These are phyloP conservation scores for Cryptosporidium canis DNA, from an alignment of 169 alveolate species.

Conservation along the genomic window DNA sequence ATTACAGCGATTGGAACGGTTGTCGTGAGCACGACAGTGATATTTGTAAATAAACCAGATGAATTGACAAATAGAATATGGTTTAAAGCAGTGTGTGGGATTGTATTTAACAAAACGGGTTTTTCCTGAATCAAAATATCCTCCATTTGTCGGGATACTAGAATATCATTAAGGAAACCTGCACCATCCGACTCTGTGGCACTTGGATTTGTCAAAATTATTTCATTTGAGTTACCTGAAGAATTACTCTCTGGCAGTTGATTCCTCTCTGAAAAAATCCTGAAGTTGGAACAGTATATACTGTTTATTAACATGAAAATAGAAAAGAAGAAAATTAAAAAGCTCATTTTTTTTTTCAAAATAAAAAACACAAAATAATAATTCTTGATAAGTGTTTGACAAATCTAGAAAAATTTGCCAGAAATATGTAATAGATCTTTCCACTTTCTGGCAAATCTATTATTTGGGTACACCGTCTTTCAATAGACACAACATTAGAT, in stretches of 20 bases:
- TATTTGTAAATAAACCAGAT: slow-evolving; percentile 33
- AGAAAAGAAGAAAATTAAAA: not conserved
- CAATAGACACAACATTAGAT: too few relatives aligned
- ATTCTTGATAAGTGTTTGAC: not conserved
- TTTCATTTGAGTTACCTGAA: not conserved
- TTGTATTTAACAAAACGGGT: slow-evolving; percentile 46
- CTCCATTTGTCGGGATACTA: not conserved
- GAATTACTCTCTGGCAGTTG: not conserved
- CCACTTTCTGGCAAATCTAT: not conserved
- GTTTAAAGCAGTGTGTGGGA: slow-evolving; percentile 30
- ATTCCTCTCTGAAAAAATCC: slow-evolving; percentile 6
- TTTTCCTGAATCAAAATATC: slow-evolving; percentile 31
- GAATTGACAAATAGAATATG: slow-evolving; percentile 36
- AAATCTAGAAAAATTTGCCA: not conserved
- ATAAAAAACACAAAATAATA: not conserved
- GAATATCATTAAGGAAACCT: not conserved
- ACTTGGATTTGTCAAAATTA: not conserved
- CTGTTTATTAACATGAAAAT: not conserved
- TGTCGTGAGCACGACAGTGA: slow-evolving; percentile 45
- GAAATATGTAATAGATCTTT: too few relatives aligned
- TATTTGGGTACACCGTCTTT: too few relatives aligned
- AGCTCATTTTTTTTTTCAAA: not conserved
- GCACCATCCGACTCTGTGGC: not conserved
- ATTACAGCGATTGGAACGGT: slow-evolving; percentile 55
- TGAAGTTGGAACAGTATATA: slow-evolving; percentile 14